Evolutionary conservation across 2,329 filamentous ascomycete species (phyloP), one percentile per base, ranked within the genome.

Genomic region (Calonectria honghensis): DNA sequence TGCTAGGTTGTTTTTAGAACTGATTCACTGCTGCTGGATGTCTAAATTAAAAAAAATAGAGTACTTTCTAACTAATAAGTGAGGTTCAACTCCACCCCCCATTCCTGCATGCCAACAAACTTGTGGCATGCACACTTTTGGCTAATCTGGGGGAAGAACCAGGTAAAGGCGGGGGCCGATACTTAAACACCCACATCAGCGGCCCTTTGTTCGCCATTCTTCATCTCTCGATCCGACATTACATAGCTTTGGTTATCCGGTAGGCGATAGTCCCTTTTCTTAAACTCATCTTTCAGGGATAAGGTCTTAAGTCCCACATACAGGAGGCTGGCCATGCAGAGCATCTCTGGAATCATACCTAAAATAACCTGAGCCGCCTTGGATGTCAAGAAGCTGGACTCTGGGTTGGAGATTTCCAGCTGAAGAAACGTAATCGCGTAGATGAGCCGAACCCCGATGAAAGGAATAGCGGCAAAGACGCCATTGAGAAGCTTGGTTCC

Each of bases 341-440:
- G 18, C 41, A 75, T 68, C 67, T 75, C 73, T 0, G 73, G 73
- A 6, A 75, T 48, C 7, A 75, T 32, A 10, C 41, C 73, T 0
- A 75, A 54, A 11, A 64, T 45, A 13, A 75, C 61, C 9, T 75
- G 59, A 16, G 51, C 20, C 2, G 61, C 66, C n/a, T 54, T 70
- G 41, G 73, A 73, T 11, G 66, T 64, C 0, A 75, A 13, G 41
- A 75, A 73, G n/a, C 41, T 24, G 1, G 73, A 75, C 4, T 41
- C 24, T 37, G 73, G 61, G 52, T 75, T 35, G 16, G 61, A 57
- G 14, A 75, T 70, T 20, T 48, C 24, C 20, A 75, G 63, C 37
- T 75, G 73, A 6, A 75, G 67, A 9, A 50, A 73, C 0, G 61
- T 39, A 32, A 75, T 63, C 2, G 70, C 73, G 11, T 75, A 73